These are phyloP conservation scores for Sequoiadendron giganteum DNA, from an alignment of 75 land plant species.

Conservation along the genomic window DNA sequence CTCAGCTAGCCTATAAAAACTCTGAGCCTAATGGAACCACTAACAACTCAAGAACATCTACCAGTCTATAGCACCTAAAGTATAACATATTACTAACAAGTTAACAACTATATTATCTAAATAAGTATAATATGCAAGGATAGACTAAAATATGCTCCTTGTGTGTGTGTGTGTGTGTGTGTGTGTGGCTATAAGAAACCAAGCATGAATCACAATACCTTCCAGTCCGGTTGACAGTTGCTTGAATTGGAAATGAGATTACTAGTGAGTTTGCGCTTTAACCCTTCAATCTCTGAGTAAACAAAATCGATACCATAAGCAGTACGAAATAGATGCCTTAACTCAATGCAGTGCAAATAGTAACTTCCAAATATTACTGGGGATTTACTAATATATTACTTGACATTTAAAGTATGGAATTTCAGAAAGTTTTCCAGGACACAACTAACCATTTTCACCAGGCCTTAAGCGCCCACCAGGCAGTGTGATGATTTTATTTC, in stretches of 20 bases:
- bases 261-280: slow-evolving; percentile 11
- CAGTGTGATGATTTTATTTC: slow-evolving; percentile 5
- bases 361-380: not conserved
- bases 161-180: not conserved
- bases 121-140: not conserved
- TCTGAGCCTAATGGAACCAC: too few relatives aligned
- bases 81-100: not conserved
- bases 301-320: not conserved
- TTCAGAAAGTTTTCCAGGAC: not conserved
- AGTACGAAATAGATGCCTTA: not conserved
- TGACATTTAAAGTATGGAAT: not conserved
- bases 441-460: slow-evolving; percentile 16
- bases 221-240: not conserved
- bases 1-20: too few relatives aligned
- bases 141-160: not conserved
- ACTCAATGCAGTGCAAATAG: not conserved
- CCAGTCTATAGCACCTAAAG: not conserved
- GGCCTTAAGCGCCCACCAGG: slow-evolving; percentile 10
- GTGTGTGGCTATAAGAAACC: not conserved
- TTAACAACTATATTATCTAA: not conserved
- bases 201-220: slow-evolving; percentile 4
- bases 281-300: slow-evolving; percentile 16
- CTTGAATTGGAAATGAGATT: slow-evolving; percentile 7
- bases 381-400: not conserved
- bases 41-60: not conserved